phyloP scores from a whole-genome alignment of 164 flowering plant genomes.

The Vitis rotundifolia region DNA sequence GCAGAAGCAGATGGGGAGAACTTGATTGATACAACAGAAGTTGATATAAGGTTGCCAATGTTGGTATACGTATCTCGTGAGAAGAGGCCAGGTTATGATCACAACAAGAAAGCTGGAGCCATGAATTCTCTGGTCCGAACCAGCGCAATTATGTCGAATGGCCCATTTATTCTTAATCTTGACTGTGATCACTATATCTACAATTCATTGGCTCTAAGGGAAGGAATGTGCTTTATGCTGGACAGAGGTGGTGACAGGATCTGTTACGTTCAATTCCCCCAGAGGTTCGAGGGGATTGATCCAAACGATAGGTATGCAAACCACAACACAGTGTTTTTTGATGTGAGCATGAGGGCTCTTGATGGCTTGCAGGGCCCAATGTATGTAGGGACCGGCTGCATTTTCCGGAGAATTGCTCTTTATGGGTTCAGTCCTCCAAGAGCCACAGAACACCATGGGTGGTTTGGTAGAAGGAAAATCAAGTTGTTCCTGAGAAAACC shows the following conservation, averaged over 20 bases:
- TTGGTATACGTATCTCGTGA: conserved; percentile 91
- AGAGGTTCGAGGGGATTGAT: conserved; percentile 93
- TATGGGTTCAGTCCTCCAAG: conserved; percentile 93
- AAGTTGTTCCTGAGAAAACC: conserved; percentile 46
- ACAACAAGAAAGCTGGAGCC: conserved; percentile 98
- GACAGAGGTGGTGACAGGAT: conserved; percentile 91
- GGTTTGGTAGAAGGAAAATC: conserved; percentile 65
- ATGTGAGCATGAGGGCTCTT: conserved; percentile 83
- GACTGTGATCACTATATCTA: conserved; percentile 95
- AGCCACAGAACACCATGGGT: conserved; percentile 81
- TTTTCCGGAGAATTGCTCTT: conserved; percentile 79
- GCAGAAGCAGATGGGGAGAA: conserved; percentile 38
- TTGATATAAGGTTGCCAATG: conserved; percentile 83
- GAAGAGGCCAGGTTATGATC: conserved; percentile 87
- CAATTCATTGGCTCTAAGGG: conserved; percentile 77
- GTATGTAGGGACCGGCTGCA: conserved; percentile 97
- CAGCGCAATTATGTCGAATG: conserved; percentile 90
- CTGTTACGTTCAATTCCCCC: conserved; percentile 94
- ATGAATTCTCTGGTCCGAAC: conserved; percentile 93
- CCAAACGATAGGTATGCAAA: conserved; percentile 92
- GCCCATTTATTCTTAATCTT: conserved; percentile 88
- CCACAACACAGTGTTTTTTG: conserved; percentile 90
- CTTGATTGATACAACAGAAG: conserved; percentile 64
- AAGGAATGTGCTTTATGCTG: conserved; percentile 98
- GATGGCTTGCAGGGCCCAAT: conserved; percentile 97